A percentile compares a stretch with the other conserved stretches of the same genome.
Conservation (phyloP, 1,139 yeast genomes). For the Spencermartinsiella ligniputridi region DNA sequence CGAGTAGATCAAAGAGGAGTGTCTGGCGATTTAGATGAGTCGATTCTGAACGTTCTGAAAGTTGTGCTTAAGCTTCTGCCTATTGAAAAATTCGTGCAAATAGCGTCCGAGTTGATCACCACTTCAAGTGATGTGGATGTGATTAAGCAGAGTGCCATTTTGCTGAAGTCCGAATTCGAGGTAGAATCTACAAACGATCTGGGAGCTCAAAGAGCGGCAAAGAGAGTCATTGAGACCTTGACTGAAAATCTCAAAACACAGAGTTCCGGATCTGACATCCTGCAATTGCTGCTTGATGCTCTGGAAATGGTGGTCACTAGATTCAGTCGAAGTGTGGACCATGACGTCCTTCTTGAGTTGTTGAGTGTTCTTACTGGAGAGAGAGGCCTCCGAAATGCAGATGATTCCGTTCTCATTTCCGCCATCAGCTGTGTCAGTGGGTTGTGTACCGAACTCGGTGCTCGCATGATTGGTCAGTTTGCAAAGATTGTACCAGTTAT, state of each 20-base stretch:
- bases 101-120: constrained; percentile 54
- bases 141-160: constrained; percentile 39
- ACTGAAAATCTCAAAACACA: constrained; percentile 28
- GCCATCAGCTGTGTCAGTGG: constrained; percentile 70
- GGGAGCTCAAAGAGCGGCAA: constrained; percentile 37
- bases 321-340: constrained; percentile 51
- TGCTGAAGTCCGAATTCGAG: constrained; percentile 68
- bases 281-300: constrained; percentile 69
- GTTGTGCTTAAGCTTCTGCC: constrained; percentile 69
- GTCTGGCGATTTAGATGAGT: constrained; percentile 8
- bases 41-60: constrained; percentile 47
- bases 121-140: constrained; percentile 27
- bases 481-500: constrained; percentile 80
- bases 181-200: constrained; percentile 29
- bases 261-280: constrained; percentile 45
- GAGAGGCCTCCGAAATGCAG: constrained; percentile 48
- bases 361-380: constrained; percentile 52
- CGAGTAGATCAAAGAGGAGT: constrained; percentile 1
- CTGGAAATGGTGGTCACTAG: constrained; percentile 58
- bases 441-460: constrained; percentile 70
- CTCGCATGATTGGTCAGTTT: constrained; percentile 78
- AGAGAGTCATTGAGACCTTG: constrained; percentile 19
- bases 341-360: constrained; percentile 45
- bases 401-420: constrained; percentile 63
- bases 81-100: constrained; percentile 61